Evolutionary conservation across 1,284 basidiomycete species (phyloP).

Genomic region (Ustilago cynodontis): DNA sequence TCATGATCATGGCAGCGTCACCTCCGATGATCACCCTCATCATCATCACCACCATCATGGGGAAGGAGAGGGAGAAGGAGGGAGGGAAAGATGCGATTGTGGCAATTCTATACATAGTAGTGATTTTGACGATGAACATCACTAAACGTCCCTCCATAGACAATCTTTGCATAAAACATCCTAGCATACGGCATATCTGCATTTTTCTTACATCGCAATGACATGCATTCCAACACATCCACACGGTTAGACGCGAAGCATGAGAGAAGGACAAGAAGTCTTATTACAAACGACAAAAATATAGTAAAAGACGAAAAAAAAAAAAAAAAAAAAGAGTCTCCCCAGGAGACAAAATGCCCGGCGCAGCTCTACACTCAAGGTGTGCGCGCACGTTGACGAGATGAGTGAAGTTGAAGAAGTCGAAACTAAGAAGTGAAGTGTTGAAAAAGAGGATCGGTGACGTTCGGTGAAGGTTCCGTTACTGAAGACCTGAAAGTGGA

Average conservation of each 20-base stretch:
- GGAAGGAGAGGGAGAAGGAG: neutral
- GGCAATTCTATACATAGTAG: constrained; percentile 53
- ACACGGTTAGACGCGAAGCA: too few species aligned
- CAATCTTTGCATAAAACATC: too few species aligned
- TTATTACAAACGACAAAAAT: constrained; percentile 2
- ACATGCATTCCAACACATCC: too few species aligned
- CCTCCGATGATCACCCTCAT: constrained; percentile 19
- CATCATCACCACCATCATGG: constrained; percentile 7
- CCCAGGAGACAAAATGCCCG: constrained; percentile 7
- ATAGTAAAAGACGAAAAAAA: neutral
- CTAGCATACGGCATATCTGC: neutral
- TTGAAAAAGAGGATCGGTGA: neutral
- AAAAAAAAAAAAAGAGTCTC: neutral
- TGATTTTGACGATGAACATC: constrained; percentile 37
- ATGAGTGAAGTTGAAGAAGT: neutral
- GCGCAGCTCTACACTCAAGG: neutral
- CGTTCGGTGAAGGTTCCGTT: neutral
- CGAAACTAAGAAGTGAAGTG: neutral
- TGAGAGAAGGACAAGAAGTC: neutral
- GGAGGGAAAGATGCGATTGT: constrained; percentile 43
- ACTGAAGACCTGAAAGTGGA: neutral
- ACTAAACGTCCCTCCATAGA: neutral
- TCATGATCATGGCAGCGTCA: constrained; percentile 21
- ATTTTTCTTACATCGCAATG: too few species aligned
- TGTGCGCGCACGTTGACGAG: neutral